phyloP scores from a whole-genome alignment of 2,329 filamentous ascomycete genomes.

The Alternaria longipes region DNA sequence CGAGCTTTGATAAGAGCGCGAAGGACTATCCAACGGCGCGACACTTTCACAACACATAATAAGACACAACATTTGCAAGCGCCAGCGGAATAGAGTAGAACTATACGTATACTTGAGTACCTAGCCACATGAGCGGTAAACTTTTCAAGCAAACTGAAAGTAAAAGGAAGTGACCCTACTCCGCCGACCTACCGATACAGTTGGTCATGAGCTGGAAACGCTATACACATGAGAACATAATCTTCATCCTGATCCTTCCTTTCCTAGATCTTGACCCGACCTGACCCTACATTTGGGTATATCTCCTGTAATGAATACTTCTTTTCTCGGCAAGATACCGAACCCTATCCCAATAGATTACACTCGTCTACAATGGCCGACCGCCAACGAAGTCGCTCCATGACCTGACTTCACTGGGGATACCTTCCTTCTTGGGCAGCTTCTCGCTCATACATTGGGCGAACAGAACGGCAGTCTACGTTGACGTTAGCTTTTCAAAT shows the following conservation, averaged over 20 bases:
- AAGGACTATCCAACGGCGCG: too few relatives aligned
- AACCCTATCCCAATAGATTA: not conserved
- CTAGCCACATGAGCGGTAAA: constrained; percentile 1
- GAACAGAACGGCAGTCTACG: constrained; percentile 91
- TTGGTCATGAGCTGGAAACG: constrained; percentile 16
- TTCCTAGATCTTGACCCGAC: not conserved
- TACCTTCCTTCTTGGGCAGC: constrained; percentile 85
- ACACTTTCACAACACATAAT: too few relatives aligned
- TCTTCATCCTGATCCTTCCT: constrained; percentile 5
- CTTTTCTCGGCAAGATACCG: not conserved
- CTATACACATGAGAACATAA: constrained; percentile 28
- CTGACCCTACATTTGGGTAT: constrained; percentile 18
- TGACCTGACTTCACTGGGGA: constrained; percentile 87
- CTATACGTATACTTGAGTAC: constrained; percentile 1
- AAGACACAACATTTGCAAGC: not conserved
- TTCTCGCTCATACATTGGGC: constrained; percentile 98
- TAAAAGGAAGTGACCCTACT: constrained; percentile 15
- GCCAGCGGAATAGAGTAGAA: not conserved
- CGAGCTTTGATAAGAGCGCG: too few relatives aligned
- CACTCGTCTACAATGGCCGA: constrained; percentile 38
- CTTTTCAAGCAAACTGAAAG: constrained; percentile 5
- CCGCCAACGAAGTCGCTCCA: constrained; percentile 94
- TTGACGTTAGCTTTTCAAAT: constrained; percentile 27
- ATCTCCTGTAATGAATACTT: constrained; percentile 12
- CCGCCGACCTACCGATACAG: constrained; percentile 12